Evolutionary conservation across 2,329 filamentous ascomycete species (phyloP).

Genomic region (Monilinia laxa): DNA sequence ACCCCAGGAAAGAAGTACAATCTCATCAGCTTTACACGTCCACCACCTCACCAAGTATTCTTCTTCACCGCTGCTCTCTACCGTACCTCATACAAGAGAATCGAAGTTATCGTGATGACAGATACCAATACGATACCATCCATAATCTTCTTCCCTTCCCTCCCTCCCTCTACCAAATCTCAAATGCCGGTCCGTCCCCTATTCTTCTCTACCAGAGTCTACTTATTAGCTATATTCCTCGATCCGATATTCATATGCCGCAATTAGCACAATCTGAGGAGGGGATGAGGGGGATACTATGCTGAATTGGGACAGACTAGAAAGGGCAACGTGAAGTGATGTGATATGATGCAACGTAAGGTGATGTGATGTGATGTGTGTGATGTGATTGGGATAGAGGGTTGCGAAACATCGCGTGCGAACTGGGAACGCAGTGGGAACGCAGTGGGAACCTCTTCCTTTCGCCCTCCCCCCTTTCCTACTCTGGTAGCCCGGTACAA

Average conservation of each 20-base stretch:
- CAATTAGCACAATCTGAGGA: background rate
- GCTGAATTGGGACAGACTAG: background rate
- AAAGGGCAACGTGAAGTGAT: conserved; percentile 5
- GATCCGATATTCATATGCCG: conserved; percentile 5
- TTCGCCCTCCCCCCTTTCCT: no score
- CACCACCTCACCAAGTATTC: background rate
- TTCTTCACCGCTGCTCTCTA: conserved; percentile 11
- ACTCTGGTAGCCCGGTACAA: no score
- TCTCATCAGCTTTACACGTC: no score
- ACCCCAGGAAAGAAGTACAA: no score
- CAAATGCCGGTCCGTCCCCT: no score
- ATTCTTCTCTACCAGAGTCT: background rate
- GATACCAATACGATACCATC: no score
- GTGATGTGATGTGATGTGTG: background rate
- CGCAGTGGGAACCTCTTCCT: no score
- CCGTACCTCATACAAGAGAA: no score
- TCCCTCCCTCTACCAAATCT: no score
- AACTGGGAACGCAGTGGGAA: background rate
- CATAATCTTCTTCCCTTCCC: no score
- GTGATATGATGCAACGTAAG: background rate
- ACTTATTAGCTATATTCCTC: background rate
- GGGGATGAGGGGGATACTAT: background rate
- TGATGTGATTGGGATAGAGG: no score
- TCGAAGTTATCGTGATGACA: background rate
- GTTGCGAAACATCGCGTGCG: background rate